Base-by-base conservation (phyloP, 192 early-diverging fungal species). In the Rhizophagus prolifer region DNA sequence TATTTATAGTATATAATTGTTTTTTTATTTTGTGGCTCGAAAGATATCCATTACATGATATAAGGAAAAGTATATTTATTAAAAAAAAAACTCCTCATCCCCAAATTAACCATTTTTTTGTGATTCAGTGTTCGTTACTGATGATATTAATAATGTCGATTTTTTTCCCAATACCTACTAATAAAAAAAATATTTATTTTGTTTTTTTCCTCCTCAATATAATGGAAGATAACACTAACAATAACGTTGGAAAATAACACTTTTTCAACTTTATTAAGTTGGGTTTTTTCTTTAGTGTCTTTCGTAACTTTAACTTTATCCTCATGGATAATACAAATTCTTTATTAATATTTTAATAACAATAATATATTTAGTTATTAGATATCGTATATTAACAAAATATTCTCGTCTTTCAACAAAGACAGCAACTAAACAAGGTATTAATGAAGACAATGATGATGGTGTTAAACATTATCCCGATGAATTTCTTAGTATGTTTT, bases 401-500 rank as follows among this genome's bases (percentile, higher is more conserved):
- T 95, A 95, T 82, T 91, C 91, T 9, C 85, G 93, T 4, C 81
- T 95, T 34, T 89, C 91, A 1, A 81, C 84, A 12, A 82, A 86
- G 4, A 74, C 83, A 0, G 82, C 79, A 16, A 72, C 68, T 1
- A 83, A 86, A 58, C 80, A 78, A 28, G 81, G 92, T 66, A 79
- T 81, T 46, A 81, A 82, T 36, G 87, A 86, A 36, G 91, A 90
- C 25, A 81, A 88, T 25, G 84, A 88, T 28, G 80, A 74, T n/a
- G 41, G 59, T 54, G 63, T 81, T 26, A 78, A 85, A 63, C 81
- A 80, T 63, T 88, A 88, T 64, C 86, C 90, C 9, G 92, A 94
- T 74, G 93, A 95, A 75, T 92, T 94, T 76, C 84, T 95, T 58
- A 88, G 88, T 62, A 92, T 89, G 0, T 96, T 96, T 79, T 83